phyloP scores from a whole-genome alignment of 805 yeast species.

The Sugiyamaella mastotermitis region DNA sequence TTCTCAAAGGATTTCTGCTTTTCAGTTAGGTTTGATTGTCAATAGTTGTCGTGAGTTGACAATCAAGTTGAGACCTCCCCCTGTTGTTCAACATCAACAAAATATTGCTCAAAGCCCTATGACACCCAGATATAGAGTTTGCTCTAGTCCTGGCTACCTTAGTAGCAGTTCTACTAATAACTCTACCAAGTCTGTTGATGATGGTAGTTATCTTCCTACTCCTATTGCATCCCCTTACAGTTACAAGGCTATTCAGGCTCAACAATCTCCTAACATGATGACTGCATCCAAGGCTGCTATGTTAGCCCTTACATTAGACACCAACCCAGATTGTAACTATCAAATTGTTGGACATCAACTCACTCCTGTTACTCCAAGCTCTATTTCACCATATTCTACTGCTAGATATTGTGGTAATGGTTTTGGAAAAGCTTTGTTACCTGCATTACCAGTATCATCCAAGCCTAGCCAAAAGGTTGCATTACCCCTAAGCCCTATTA shows the following conservation, averaged over 20 bases:
- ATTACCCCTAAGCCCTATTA: too few species aligned
- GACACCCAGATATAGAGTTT: neutral
- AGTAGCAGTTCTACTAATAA: neutral
- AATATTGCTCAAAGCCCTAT: neutral
- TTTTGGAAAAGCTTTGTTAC: slow-evolving; percentile 21
- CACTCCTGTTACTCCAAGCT: too few species aligned
- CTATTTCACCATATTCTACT: too few species aligned
- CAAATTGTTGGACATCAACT: too few species aligned
- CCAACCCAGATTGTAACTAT: too few species aligned
- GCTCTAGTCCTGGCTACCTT: neutral
- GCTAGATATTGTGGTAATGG: too few species aligned
- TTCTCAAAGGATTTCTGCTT: slow-evolving; percentile 10
- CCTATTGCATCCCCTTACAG: slow-evolving; percentile 8
- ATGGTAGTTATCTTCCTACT: slow-evolving; percentile 1
- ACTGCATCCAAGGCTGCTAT: too few species aligned
- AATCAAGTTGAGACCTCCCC: neutral
- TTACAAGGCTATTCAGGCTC: too few species aligned
- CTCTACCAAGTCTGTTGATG: neutral
- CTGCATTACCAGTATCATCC: slow-evolving; percentile 26
- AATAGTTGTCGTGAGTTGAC: slow-evolving; percentile 7
- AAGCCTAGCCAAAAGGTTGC: too few species aligned
- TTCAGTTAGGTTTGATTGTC: slow-evolving; percentile 12
- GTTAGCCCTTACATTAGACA: too few species aligned
- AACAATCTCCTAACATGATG: too few species aligned
- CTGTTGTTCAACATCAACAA: neutral